Evolutionary conservation across 228 moss, liverwort and hornwort species (phyloP).

Genomic region (Sphagnum magellanicum): DNA sequence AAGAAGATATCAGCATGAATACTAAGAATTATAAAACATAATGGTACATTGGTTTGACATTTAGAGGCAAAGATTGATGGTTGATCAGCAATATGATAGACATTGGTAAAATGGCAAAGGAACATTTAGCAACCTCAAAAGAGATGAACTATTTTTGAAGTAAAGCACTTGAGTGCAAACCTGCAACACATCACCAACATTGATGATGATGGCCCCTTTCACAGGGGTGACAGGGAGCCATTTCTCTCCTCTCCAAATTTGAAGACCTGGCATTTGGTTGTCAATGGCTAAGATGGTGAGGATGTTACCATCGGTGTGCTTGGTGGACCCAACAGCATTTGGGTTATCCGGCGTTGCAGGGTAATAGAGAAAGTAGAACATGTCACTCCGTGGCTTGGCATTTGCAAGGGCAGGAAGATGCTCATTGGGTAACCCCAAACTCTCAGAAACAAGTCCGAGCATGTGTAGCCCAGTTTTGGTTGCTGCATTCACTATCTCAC

Average conservation of each 20-base stretch:
- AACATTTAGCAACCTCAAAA: too few relatives aligned
- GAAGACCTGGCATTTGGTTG: not conserved
- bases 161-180: not conserved
- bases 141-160: too few relatives aligned
- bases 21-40: too few relatives aligned
- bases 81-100: too few relatives aligned
- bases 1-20: too few relatives aligned
- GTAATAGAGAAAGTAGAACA: slow-evolving; percentile 1
- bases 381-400: not conserved
- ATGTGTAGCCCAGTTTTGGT: not conserved
- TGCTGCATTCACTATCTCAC: not conserved
- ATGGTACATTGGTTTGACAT: too few relatives aligned
- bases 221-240: not conserved
- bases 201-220: not conserved
- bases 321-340: not conserved
- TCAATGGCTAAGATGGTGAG: not conserved
- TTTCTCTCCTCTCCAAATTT: not conserved
- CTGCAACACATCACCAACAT: not conserved
- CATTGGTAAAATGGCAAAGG: too few relatives aligned
- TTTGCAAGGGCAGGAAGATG: not conserved
- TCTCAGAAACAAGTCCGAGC: not conserved
- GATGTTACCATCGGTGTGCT: not conserved
- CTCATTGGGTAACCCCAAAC: not conserved
- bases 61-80: too few relatives aligned
- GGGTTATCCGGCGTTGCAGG: not conserved